Percentiles rank a stretch among this genome's conserved stretches.
Conservation (phyloP, 306 rosid genomes). For the Trifolium pratense region DNA sequence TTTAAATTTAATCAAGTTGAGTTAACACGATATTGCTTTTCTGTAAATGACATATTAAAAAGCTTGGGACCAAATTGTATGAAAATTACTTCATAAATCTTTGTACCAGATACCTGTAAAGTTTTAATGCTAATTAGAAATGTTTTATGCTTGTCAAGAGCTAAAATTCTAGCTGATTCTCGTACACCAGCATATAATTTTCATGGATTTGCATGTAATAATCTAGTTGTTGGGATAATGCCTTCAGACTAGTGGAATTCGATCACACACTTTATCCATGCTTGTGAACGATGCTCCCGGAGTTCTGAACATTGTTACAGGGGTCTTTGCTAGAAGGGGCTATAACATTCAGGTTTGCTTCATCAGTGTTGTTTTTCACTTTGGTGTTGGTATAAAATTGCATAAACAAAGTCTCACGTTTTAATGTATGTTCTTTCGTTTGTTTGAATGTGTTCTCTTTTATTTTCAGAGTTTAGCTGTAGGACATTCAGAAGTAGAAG, state of each 20-base stretch:
- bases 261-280: conserved; percentile 82
- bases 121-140: conserved; percentile 31
- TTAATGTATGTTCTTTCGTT: conserved; percentile 31
- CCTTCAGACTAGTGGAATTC: conserved; percentile 75
- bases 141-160: conserved; percentile 28
- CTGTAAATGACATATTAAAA: conserved; percentile 21
- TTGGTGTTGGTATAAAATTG: conserved; percentile 25
- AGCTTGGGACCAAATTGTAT: conserved; percentile 26
- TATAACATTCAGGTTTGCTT: conserved; percentile 82
- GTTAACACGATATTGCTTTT: neutral
- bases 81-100: conserved; percentile 7
- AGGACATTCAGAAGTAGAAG: conserved; percentile 83
- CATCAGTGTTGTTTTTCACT: neutral
- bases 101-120: neutral
- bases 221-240: conserved; percentile 39
- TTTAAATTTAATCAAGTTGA: conserved; percentile 14
- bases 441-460: conserved; percentile 28
- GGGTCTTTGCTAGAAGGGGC: conserved; percentile 87
- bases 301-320: conserved; percentile 75
- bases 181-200: conserved; percentile 27
- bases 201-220: conserved; percentile 37
- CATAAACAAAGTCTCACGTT: conserved; percentile 8
- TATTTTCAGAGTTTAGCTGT: conserved; percentile 84
- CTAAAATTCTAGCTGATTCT: conserved; percentile 19
- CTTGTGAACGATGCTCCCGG: conserved; percentile 82